A percentile compares a stretch with the other conserved stretches of the same genome.
phyloP scores from a whole-genome alignment of 495 filamentous ascomycete genomes.

The Thermochaetoides thermophila region DNA sequence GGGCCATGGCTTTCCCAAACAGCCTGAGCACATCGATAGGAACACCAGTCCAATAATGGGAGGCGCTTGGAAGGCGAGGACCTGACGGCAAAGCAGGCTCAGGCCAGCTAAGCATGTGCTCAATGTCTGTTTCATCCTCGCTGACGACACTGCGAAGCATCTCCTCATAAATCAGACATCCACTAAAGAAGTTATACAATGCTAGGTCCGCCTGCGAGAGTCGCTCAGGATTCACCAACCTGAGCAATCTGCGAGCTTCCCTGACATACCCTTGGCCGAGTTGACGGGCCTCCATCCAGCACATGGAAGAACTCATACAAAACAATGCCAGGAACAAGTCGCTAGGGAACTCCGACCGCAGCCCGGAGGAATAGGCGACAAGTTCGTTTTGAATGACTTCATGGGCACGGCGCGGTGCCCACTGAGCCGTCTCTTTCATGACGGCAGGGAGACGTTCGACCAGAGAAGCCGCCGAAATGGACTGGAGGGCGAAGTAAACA shows the following conservation, averaged over 20 bases:
- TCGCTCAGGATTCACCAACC: constrained; percentile 7
- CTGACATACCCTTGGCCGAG: constrained; percentile 17
- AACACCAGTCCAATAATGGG: constrained; percentile 20
- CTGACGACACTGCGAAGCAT: constrained; percentile 24
- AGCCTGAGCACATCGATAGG: constrained; percentile 14
- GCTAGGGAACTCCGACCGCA: constrained; percentile 11
- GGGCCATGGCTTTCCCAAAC: constrained; percentile 21
- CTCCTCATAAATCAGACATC: constrained; percentile 23
- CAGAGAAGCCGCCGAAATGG: constrained; percentile 20
- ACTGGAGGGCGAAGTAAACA: constrained; percentile 17
- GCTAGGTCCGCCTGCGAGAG: constrained; percentile 9
- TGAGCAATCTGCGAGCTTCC: constrained; percentile 15
- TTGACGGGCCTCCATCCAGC: constrained; percentile 20
- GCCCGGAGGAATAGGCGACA: constrained; percentile 7
- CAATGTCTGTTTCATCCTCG: constrained; percentile 17
- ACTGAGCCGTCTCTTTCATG: constrained; percentile 16
- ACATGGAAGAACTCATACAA: constrained; percentile 25
- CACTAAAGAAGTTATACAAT: constrained; percentile 19
- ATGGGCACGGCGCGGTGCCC: constrained; percentile 12
- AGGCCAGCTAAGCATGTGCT: constrained; percentile 22
- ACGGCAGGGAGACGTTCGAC: constrained; percentile 20
- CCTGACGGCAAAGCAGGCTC: constrained; percentile 8
- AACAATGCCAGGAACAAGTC: constrained; percentile 18
- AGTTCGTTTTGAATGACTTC: constrained; percentile 18
- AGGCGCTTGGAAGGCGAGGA: constrained; percentile 4